Percentiles rank a stretch among this genome's conserved stretches.
Evolutionary conservation across 202 grass and related monocot species (phyloP).

Genomic region (Miscanthus sacchariflorus): DNA sequence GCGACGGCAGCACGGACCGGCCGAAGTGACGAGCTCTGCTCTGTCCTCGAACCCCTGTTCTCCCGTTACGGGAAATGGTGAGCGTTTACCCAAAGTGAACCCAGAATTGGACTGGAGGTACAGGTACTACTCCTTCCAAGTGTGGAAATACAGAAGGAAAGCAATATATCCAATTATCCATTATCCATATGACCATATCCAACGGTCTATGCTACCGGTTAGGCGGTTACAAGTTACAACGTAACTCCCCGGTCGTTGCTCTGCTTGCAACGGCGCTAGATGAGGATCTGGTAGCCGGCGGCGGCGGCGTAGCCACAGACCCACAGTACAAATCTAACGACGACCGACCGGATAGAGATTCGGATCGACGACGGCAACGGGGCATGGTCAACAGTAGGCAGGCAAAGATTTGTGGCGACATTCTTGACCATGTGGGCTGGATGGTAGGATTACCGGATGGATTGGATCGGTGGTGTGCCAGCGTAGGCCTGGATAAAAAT

Average conservation of each 20-base stretch:
- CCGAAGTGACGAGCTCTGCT: no score
- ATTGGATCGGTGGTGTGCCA: neutral
- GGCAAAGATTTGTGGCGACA: neutral
- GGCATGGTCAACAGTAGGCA: neutral
- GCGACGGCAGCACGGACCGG: no score
- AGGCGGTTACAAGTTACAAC: no score
- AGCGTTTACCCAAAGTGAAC: no score
- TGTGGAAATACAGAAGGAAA: no score
- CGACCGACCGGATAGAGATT: conserved; percentile 14
- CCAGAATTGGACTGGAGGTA: no score
- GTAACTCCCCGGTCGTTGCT: no score
- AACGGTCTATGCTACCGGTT: neutral
- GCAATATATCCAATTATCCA: no score
- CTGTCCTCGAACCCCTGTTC: no score
- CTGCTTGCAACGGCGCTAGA: neutral
- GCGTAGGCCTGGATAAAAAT: neutral
- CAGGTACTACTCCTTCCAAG: no score
- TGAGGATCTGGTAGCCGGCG: neutral
- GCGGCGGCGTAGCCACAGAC: neutral
- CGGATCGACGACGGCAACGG: neutral
- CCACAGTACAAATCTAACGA: neutral
- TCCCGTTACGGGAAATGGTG: no score
- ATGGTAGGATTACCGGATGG: conserved; percentile 16
- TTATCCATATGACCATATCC: no score
- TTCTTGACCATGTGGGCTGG: conserved; percentile 12